Base-by-base conservation (phyloP, 1,284 basidiomycete species). In the Tylopilus orsonianus region DNA sequence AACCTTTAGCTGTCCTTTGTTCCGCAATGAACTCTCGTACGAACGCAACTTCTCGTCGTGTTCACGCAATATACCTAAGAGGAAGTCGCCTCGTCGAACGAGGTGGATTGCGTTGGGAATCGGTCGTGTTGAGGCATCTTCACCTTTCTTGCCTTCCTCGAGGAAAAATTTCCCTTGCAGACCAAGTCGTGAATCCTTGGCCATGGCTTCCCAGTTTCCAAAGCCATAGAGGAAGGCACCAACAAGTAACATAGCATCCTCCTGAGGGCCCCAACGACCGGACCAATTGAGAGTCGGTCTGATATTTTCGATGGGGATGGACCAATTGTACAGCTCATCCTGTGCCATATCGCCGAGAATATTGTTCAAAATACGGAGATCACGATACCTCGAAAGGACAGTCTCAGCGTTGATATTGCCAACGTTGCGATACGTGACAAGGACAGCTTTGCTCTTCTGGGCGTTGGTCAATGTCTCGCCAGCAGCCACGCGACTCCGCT, bases 331-430 rank as follows among this genome's bases (percentile, higher is more conserved):
- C 1, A 83, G 75, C 54, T 97, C 87, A 16, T 86, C 80, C 8
- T 49, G 18, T 16, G 50, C 45, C 34, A 88, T 68, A 23, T 83
- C 79, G 51, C 79, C 81, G 53, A 96, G 80, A 56, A 92, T 85
- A 63, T 90, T 85, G 69, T 87, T 91, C 27, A 99, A 77, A 34
- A 97, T 89, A 52, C 87, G 87, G 46, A 99, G 81, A 67, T 97
- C 95, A 43, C 90, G 87, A 67, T 92, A 79, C 30, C 97, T 84
- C 16, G 90, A 91, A 44, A 97, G 80, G 33, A 97, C 89, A 0
- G 97, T 99, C 69, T 98, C 96, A 16, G 97, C 97, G 66, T 99
- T 99, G 77, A 99, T 93, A 60, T 92, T 93, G 49, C 86, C 80
- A 48, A 98, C 93, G 46, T 87, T 87, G 50, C 90, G 84, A 75